Base-by-base conservation (phyloP, 306 rosid species). In the Sesbania bispinosa region DNA sequence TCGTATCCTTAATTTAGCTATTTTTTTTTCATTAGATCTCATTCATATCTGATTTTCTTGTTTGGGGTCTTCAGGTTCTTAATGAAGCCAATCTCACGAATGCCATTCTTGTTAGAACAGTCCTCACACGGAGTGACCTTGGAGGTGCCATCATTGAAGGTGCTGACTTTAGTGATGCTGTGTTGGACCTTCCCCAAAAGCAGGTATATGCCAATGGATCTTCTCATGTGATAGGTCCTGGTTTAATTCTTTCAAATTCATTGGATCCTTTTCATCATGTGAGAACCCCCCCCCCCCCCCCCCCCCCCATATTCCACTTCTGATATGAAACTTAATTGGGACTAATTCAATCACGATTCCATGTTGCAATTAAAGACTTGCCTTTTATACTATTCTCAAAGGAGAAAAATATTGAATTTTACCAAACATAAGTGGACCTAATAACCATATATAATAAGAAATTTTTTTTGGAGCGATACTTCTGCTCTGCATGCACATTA, bases 91-190 rank as follows among this genome's bases (percentile, higher is more conserved):
- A 90, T 86, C 86, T 93, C 29, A 93, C 88, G 9, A 83, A 90
- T 54, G 97, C 96, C 4, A 87, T 93, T 71, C 85, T 90, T 9
- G 84, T 38, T 24, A 83, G 98, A 81, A 82, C 98, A 4, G 98
- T 93, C 54, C 89, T 93, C n/a, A 93, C 98, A 3, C 92, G 97
- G 7, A 90, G 98, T 65, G 98, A 93, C 79, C 90, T 93, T 18
- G 97, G 94, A 43, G 95, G 96, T 33, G 94, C 97, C 51, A 42
- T 84, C 13, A 86, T 94, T 4, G 96, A 83, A 80, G 97, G 96
- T 21, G 98, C 98, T 3, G 98, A 94, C 68, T 94, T 90, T 67
- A 94, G 98, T 63, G 97, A 94, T 62, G 98, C 98, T 10, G 97
- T 94, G 52, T 81, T 94, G 69, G 97, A 90, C 78, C 96, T 90